Conservation (phyloP, 1,284 basidiomycete genomes). For the Ustanciosporium gigantosporum region DNA sequence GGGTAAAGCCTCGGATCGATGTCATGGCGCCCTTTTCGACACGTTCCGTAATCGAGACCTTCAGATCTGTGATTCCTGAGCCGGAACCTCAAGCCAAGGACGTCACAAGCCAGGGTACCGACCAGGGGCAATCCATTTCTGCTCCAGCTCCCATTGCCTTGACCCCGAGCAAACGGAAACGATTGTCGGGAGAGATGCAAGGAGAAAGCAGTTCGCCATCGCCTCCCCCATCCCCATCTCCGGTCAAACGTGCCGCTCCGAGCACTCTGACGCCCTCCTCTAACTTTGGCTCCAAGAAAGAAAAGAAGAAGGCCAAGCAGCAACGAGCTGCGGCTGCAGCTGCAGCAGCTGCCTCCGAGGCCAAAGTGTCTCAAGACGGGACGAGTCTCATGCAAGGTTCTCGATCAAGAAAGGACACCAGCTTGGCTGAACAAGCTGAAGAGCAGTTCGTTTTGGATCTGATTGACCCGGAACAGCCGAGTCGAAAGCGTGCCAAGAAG, state of each 20-base stretch:
- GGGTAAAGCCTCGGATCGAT: conserved; percentile 19
- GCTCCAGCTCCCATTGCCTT: no score
- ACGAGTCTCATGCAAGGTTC: no score
- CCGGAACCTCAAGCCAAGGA: no score
- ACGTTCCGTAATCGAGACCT: conserved; percentile 30
- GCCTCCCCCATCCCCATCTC: not conserved
- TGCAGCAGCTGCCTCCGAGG: not conserved
- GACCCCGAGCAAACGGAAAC: not conserved
- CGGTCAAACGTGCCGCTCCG: not conserved
- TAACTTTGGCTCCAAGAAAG: not conserved
- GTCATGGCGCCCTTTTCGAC: conserved; percentile 21
- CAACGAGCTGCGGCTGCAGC: not conserved
- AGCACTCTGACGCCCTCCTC: not conserved
- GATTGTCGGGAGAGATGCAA: not conserved
- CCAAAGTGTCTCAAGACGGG: no score
- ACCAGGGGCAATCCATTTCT: no score
- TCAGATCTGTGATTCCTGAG: no score
- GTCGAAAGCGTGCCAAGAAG: not conserved
- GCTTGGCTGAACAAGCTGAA: no score
- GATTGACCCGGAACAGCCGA: not conserved
- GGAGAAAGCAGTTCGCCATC: not conserved
- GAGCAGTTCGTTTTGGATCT: no score
- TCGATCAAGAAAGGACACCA: no score
- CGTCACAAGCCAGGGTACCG: no score
- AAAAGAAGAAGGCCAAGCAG: not conserved